Conservation (phyloP, 2,329 filamentous ascomycete species). For the Immersiporthe knoxdaviesiana region DNA sequence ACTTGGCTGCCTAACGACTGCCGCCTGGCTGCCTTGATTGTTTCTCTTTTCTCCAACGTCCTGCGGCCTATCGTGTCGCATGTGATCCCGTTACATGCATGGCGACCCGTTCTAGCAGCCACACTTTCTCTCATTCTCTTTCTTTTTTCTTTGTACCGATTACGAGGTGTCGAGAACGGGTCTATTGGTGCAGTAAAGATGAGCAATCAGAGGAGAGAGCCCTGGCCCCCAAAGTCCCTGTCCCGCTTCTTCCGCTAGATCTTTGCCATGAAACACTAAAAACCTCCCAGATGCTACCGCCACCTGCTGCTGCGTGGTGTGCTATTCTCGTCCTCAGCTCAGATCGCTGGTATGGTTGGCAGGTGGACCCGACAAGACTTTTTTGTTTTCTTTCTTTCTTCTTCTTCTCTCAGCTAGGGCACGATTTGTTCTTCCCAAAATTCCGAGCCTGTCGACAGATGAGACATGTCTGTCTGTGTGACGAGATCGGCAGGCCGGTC, state of each 20-base stretch:
- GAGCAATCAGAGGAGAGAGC: neutral
- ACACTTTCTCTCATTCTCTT: neutral
- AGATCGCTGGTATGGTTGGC: neutral
- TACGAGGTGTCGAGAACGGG: neutral
- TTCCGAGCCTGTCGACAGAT: neutral
- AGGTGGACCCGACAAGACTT: neutral
- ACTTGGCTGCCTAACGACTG: slow-evolving; percentile 10
- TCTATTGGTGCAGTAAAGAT: neutral
- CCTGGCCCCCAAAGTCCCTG: neutral
- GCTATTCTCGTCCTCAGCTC: neutral
- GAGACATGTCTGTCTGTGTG: neutral
- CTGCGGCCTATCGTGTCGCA: neutral
- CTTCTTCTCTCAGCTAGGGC: neutral
- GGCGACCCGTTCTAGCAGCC: neutral
- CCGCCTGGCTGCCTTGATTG: slow-evolving; percentile 10
- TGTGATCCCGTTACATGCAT: neutral
- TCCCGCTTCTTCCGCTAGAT: neutral
- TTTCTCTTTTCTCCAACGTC: neutral
- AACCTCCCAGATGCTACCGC: neutral
- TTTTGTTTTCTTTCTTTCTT: neutral
- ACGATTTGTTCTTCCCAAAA: neutral
- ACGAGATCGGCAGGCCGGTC: neutral
- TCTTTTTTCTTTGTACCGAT: neutral
- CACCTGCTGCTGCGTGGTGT: neutral
- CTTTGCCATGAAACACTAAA: neutral